These are phyloP conservation scores for Xanthoconium stramineum DNA, from an alignment of 768 basidiomycete species.

Conservation along the genomic window DNA sequence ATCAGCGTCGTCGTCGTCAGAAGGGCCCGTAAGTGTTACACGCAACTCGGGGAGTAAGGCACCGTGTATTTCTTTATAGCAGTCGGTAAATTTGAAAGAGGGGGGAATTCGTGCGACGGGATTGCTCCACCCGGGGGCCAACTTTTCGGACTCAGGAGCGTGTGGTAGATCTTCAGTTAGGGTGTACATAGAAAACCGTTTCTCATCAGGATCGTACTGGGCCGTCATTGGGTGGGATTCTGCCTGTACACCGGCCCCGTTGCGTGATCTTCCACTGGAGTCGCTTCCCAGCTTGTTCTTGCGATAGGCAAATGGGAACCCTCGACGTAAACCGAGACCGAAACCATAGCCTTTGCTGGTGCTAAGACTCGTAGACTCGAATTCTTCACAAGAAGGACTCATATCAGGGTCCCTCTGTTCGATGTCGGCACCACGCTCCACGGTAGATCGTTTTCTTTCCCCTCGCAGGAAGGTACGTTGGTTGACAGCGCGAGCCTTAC, in stretches of 20 bases:
- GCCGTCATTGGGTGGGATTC: conserved; percentile 24
- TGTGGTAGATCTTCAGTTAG: conserved; percentile 18
- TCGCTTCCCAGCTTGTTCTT: conserved; percentile 21
- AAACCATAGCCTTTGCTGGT: conserved; percentile 34
- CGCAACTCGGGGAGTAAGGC: conserved; percentile 23
- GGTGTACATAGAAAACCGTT: conserved; percentile 25
- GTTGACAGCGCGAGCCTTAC: conserved; percentile 36
- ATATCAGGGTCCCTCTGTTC: conserved; percentile 7
- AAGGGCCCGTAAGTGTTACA: conserved; percentile 7
- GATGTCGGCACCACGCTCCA: conserved; percentile 3
- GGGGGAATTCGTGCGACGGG: conserved; percentile 17
- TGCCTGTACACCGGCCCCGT: conserved; percentile 1
- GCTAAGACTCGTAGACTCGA: conserved; percentile 27
- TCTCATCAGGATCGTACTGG: conserved; percentile 27
- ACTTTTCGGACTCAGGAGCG: conserved; percentile 31
- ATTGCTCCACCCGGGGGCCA: conserved; percentile 32
- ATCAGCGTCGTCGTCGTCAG: conserved; percentile 29
- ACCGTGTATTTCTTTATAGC: conserved; percentile 8
- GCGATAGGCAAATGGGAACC: conserved; percentile 23
- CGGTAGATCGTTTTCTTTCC: neutral
- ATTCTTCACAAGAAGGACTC: conserved; percentile 20
- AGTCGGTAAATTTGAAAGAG: conserved; percentile 9
- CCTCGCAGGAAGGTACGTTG: neutral
- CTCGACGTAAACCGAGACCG: conserved; percentile 30
- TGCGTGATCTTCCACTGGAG: conserved; percentile 19